These are phyloP conservation scores for Hirsutella minnesotensis DNA, from an alignment of 2,329 filamentous ascomycete genomes.

Conservation along the genomic window DNA sequence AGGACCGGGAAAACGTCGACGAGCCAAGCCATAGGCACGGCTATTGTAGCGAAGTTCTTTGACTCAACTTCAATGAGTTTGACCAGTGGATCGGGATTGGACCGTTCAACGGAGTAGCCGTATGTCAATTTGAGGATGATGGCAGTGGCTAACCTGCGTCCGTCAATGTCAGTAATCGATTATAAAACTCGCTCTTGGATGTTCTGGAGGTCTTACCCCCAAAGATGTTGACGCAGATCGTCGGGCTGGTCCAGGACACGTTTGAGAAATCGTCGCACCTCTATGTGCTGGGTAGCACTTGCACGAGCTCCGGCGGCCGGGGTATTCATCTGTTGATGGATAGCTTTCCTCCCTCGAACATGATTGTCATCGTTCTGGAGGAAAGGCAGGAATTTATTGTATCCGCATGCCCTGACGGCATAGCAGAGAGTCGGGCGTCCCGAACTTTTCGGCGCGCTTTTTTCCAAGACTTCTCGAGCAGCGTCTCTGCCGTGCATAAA, in stretches of 20 bases:
- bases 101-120: background rate
- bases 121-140: background rate
- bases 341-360: constrained; percentile 29
- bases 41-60: background rate
- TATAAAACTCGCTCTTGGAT: too few species aligned
- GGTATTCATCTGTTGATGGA: constrained; percentile 28
- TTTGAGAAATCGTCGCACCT: constrained; percentile 30
- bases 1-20: background rate
- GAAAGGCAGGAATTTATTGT: background rate
- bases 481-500: constrained; percentile 24
- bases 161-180: too few species aligned
- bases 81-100: background rate
- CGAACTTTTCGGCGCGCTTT: constrained; percentile 21
- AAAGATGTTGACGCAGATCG: constrained; percentile 22
- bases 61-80: background rate
- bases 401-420: constrained; percentile 22
- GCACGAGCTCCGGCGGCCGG: constrained; percentile 25
- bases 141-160: background rate
- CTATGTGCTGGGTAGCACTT: constrained; percentile 28
- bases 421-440: constrained; percentile 20
- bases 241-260: constrained; percentile 26
- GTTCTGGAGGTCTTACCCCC: background rate
- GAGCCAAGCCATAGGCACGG: background rate
- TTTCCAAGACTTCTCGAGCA: constrained; percentile 26
- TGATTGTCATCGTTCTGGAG: constrained; percentile 27